phyloP scores from a whole-genome alignment of 2,329 filamentous ascomycete species.

The Pestalotiopsis sp. region DNA sequence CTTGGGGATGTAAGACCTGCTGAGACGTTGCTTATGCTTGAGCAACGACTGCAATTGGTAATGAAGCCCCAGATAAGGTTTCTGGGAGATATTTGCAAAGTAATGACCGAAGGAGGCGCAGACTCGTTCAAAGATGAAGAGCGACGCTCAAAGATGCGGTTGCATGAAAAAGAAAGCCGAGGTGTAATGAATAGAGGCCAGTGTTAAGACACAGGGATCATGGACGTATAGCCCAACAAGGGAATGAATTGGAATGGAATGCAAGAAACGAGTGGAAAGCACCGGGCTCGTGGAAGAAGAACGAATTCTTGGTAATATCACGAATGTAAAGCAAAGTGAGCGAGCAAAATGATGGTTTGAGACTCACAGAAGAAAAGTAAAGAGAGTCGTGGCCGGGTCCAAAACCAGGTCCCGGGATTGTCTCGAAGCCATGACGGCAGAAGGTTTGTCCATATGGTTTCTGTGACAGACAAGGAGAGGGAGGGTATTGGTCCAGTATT shows the following conservation, averaged over 20 bases:
- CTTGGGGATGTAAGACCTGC: neutral
- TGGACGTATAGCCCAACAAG: constrained; percentile 19
- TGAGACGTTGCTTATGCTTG: neutral
- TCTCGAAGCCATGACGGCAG: constrained; percentile 7
- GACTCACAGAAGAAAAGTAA: constrained; percentile 71
- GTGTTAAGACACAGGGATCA: constrained; percentile 3
- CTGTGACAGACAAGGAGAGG: neutral
- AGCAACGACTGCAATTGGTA: constrained; percentile 7
- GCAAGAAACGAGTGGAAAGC: constrained; percentile 18
- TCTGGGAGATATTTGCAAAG: neutral
- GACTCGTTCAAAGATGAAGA: neutral
- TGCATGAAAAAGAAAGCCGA: constrained; percentile 10
- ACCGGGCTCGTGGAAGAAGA: constrained; percentile 21
- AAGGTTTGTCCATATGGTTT: constrained; percentile 16
- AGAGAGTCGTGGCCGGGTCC: constrained; percentile 66
- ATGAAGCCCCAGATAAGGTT: neutral
- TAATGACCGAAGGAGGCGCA: neutral
- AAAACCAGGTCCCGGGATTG: constrained; percentile 35
- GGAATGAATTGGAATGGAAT: constrained; percentile 9
- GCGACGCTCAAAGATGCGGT: neutral
- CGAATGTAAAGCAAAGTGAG: neutral
- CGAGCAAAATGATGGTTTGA: constrained; percentile 20
- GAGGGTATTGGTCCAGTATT: neutral
- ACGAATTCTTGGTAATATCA: constrained; percentile 18
- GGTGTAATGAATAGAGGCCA: constrained; percentile 11